These are phyloP conservation scores for Penicillium corylophilum DNA, from an alignment of 2,329 filamentous ascomycete genomes.

Conservation along the genomic window DNA sequence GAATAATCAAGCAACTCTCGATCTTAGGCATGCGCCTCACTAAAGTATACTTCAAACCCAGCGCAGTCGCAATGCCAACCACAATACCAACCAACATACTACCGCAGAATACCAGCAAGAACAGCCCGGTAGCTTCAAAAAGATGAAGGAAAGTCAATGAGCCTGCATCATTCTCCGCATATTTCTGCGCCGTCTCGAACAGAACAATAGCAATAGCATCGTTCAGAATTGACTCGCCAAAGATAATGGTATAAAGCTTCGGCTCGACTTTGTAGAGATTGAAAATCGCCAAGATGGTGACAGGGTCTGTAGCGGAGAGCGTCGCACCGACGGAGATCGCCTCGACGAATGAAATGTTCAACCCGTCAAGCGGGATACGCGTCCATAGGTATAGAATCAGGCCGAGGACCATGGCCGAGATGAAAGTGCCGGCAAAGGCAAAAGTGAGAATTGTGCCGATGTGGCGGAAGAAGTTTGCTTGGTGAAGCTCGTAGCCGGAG, in stretches of 20 bases:
- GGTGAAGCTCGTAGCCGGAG: constrained; percentile 94
- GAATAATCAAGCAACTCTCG: constrained; percentile 88
- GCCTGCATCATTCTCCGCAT: constrained; percentile 69
- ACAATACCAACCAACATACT: constrained; percentile 85
- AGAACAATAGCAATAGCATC: constrained; percentile 98
- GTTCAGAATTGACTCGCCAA: constrained; percentile 96
- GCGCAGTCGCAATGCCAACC: constrained; percentile 81
- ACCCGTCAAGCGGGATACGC: constrained; percentile 76
- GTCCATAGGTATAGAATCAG: constrained; percentile 87
- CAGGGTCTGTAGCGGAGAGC: constrained; percentile 92
- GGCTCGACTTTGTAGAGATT: constrained; percentile 99
- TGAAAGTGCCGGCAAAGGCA: constrained; percentile 93
- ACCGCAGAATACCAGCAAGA: constrained; percentile 93
- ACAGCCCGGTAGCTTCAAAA: constrained; percentile 88
- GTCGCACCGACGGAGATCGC: constrained; percentile 96
- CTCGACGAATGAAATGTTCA: constrained; percentile 88
- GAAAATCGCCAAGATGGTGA: constrained; percentile 97
- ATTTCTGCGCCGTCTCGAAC: constrained; percentile 95
- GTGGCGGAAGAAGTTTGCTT: constrained; percentile 98
- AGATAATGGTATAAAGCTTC: constrained; percentile 97
- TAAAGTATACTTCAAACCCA: constrained; percentile 91
- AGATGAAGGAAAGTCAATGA: constrained; percentile 76
- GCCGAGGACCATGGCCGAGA: constrained; percentile 93
- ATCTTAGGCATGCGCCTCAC: constrained; percentile 92
- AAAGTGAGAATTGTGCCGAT: constrained; percentile 97